phyloP scores from a whole-genome alignment of 2,329 filamentous ascomycete species.

The Fusarium pseudocircinatum region DNA sequence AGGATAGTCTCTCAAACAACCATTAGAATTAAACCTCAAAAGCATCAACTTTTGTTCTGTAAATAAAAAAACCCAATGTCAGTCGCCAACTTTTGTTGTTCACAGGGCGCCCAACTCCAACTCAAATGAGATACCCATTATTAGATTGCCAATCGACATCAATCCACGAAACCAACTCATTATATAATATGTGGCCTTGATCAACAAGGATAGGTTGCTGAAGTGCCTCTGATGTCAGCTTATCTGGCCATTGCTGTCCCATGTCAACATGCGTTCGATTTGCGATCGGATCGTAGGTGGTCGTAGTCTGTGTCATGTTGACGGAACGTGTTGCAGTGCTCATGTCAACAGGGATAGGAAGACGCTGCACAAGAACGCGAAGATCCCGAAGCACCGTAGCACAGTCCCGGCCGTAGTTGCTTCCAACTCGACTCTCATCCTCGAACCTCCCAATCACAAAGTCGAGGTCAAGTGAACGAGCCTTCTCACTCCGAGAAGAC shows the following conservation, averaged over 20 bases:
- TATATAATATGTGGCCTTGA: conserved; percentile 47
- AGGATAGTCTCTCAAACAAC: background rate
- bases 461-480: conserved; percentile 46
- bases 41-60: background rate
- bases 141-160: conserved; percentile 50
- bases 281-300: conserved; percentile 30
- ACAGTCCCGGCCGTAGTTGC: conserved; percentile 52
- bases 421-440: conserved; percentile 50
- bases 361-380: conserved; percentile 47
- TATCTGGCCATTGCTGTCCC: conserved; percentile 35
- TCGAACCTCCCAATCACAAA: conserved; percentile 56
- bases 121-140: conserved; percentile 40
- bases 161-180: conserved; percentile 52
- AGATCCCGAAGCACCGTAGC: conserved; percentile 52
- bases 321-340: background rate
- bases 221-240: conserved; percentile 23
- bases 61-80: background rate
- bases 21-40: background rate
- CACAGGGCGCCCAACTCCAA: background rate
- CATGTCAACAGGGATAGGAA: conserved; percentile 41
- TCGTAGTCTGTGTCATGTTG: conserved; percentile 19
- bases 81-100: background rate
- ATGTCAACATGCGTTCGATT: conserved; percentile 35
- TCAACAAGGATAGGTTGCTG: conserved; percentile 44
- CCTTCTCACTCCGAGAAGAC: conserved; percentile 38